These are phyloP conservation scores for Somion occarium DNA, from an alignment of 1,284 basidiomycete genomes.

Conservation along the genomic window DNA sequence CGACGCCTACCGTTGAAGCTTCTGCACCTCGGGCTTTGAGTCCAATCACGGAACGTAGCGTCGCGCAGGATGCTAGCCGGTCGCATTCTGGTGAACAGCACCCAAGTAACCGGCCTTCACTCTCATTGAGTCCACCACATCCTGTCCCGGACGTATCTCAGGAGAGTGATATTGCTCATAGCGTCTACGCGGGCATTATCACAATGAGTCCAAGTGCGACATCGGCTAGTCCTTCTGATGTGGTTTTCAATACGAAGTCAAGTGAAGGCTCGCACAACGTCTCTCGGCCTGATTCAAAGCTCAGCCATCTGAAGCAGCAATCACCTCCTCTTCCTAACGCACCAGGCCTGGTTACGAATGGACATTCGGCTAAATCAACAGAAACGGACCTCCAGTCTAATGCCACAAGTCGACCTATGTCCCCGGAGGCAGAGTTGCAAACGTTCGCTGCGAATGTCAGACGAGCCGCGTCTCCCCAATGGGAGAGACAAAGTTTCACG, in stretches of 20 bases:
- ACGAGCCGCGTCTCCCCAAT: neutral
- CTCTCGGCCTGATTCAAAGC: constrained; percentile 33
- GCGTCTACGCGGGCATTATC: constrained; percentile 10
- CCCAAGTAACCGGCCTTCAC: neutral
- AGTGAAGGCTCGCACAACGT: constrained; percentile 14
- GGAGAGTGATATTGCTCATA: neutral
- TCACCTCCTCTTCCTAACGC: neutral
- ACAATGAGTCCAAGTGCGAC: constrained; percentile 20
- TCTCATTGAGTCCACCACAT: neutral
- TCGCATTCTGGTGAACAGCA: constrained; percentile 16
- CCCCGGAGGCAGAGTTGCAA: neutral
- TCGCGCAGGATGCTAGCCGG: constrained; percentile 19
- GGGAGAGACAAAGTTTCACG: neutral
- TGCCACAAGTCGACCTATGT: neutral
- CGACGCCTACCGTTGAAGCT: constrained; percentile 7
- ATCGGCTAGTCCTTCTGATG: constrained; percentile 13
- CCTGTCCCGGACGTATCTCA: neutral
- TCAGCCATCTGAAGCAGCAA: constrained; percentile 16
- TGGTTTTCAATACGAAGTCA: constrained; percentile 9
- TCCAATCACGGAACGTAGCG: constrained; percentile 30
- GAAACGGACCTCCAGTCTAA: neutral
- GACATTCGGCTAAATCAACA: neutral
- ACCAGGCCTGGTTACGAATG: neutral
- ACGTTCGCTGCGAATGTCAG: neutral
- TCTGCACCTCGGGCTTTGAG: constrained; percentile 22